Evolutionary conservation across 2,329 filamentous ascomycete genomes (phyloP).

Genomic region (Neodidymelliopsis sp.): DNA sequence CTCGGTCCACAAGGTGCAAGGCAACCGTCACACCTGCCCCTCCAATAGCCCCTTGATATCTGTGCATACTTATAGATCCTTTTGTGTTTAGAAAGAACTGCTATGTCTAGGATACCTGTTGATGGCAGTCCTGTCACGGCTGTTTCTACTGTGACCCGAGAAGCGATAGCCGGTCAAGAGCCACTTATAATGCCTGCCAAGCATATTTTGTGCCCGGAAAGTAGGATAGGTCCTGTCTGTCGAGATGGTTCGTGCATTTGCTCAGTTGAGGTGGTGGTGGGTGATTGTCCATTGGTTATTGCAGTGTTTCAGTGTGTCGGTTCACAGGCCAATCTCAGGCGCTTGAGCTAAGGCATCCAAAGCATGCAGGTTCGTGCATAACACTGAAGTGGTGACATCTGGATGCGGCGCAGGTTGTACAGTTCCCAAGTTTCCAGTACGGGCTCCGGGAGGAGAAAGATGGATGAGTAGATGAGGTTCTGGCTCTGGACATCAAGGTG

Average conservation of each 20-base stretch:
- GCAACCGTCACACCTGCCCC: neutral
- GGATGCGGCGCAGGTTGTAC: neutral
- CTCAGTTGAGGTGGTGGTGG: neutral
- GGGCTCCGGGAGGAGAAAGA: neutral
- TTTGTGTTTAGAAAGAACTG: neutral
- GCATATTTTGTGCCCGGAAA: constrained; percentile 1
- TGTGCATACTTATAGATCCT: constrained; percentile 2
- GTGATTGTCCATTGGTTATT: constrained; percentile 1
- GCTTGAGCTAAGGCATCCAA: constrained; percentile 3
- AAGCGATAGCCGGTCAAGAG: neutral
- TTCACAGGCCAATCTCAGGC: constrained; percentile 1
- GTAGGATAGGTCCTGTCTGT: neutral
- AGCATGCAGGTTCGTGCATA: neutral
- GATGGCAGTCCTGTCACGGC: neutral
- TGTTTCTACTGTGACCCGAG: neutral
- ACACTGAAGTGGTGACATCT: neutral
- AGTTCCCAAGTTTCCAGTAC: neutral
- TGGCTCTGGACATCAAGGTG: constrained; percentile 6
- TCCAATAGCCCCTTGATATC: constrained; percentile 3
- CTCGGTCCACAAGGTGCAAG: neutral
- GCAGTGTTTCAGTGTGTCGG: constrained; percentile 7
- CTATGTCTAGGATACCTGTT: neutral
- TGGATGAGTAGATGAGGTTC: neutral
- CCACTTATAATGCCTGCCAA: neutral
- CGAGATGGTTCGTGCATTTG: constrained; percentile 4